These are phyloP conservation scores for Cladosporium halotolerans DNA, from an alignment of 2,329 filamentous ascomycete species.

Conservation along the genomic window DNA sequence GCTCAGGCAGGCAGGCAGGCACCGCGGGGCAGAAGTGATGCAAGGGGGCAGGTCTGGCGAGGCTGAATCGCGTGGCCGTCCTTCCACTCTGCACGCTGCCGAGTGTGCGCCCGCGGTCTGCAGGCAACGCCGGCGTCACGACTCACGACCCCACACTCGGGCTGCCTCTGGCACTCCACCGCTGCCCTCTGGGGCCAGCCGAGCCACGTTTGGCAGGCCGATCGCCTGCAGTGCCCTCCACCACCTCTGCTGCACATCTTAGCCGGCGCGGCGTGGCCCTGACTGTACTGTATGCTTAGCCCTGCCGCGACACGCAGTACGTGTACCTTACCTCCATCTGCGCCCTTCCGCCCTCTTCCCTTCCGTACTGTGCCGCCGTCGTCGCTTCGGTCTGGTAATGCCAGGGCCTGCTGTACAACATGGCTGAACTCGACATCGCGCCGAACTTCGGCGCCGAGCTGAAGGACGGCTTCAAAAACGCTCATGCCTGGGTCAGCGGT, in stretches of 20 bases:
- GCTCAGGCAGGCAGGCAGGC: not conserved
- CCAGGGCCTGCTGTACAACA: conserved; percentile 32
- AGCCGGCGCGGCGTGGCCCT: not conserved
- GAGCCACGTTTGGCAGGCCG: too few relatives aligned
- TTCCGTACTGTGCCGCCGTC: not conserved
- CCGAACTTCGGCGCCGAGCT: conserved; percentile 89
- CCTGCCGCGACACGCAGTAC: not conserved
- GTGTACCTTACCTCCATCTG: not conserved
- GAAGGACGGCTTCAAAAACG: conserved; percentile 96
- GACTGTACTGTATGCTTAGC: not conserved
- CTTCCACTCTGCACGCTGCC: too few relatives aligned
- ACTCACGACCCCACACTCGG: too few relatives aligned
- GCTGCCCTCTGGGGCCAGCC: too few relatives aligned
- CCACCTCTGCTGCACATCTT: not conserved
- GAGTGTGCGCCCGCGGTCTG: not conserved
- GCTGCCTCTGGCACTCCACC: too few relatives aligned
- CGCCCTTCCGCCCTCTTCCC: not conserved
- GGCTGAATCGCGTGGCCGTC: too few relatives aligned
- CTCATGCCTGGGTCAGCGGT: conserved; percentile 81
- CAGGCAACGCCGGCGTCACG: not conserved
- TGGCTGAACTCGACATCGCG: conserved; percentile 76
- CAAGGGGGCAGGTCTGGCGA: too few relatives aligned
- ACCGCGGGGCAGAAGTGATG: too few relatives aligned
- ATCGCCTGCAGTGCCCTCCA: too few relatives aligned
- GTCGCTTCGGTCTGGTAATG: not conserved